Evolutionary conservation across 73 alveolate genomes (phyloP).

Genomic region (Tetrahymena thermophila): DNA sequence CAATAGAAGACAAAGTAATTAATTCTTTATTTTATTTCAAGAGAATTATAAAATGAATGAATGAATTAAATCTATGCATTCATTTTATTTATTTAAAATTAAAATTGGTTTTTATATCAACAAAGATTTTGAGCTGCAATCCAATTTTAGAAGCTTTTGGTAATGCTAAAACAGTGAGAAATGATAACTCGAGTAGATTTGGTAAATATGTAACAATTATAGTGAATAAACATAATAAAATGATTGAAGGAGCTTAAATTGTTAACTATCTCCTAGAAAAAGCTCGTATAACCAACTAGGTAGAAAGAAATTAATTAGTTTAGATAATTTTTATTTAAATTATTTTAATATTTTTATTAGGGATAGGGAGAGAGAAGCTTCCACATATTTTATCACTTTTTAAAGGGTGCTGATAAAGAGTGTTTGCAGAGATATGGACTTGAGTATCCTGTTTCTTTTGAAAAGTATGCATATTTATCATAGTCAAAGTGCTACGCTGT

Average conservation of each 20-base stretch:
- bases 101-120: too few species aligned
- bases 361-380: slow-evolving; percentile 85
- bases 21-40: background rate
- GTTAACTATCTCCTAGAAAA: slow-evolving; percentile 58
- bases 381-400: slow-evolving; percentile 88
- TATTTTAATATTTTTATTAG: slow-evolving; percentile 49
- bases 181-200: slow-evolving; percentile 90
- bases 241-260: slow-evolving; percentile 86
- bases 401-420: slow-evolving; percentile 62
- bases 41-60: background rate
- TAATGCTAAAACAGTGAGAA: slow-evolving; percentile 92
- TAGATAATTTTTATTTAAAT: slow-evolving; percentile 42
- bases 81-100: background rate
- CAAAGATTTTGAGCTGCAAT: slow-evolving; percentile 91
- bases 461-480: slow-evolving; percentile 10
- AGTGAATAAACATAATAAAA: slow-evolving; percentile 65
- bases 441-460: slow-evolving; percentile 7
- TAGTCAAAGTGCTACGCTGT: slow-evolving; percentile 18
- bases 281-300: slow-evolving; percentile 53
- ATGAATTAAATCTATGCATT: too few species aligned
- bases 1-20: slow-evolving; percentile 29
- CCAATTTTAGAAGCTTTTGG: slow-evolving; percentile 98
- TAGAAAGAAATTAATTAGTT: slow-evolving; percentile 30
- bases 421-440: slow-evolving; percentile 35
- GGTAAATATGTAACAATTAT: slow-evolving; percentile 93